A percentile compares a stretch with the other conserved stretches of the same genome.
These are phyloP conservation scores for Phytophthora citrophthora DNA, from an alignment of 352 stramenopile genomes.

Conservation along the genomic window DNA sequence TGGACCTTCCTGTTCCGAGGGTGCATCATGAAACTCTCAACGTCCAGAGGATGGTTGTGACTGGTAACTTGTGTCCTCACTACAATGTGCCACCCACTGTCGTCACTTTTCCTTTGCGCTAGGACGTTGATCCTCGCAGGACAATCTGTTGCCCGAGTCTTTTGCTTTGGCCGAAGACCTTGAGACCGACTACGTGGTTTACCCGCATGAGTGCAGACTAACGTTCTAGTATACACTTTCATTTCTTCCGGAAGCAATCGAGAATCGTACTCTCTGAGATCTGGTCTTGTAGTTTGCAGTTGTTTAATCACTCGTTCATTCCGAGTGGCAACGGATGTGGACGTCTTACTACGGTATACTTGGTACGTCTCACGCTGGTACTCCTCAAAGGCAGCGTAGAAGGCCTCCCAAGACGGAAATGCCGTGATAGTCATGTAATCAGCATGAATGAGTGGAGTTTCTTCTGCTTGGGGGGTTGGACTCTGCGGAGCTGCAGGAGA, in stretches of 20 bases:
- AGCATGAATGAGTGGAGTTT: background rate
- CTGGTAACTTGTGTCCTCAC: background rate
- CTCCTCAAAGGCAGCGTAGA: background rate
- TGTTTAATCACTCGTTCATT: background rate
- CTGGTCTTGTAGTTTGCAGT: background rate
- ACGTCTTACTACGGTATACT: background rate
- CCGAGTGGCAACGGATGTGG: background rate
- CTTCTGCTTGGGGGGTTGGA: background rate
- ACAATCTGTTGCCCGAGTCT: background rate
- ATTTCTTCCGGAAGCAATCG: background rate
- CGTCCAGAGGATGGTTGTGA: conserved; percentile 3
- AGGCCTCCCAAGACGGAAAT: conserved; percentile 2
- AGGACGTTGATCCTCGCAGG: background rate
- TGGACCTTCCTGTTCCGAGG: background rate
- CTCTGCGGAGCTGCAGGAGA: background rate
- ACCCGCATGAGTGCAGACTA: background rate
- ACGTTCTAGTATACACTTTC: conserved; percentile 1
- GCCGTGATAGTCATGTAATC: background rate
- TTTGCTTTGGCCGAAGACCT: background rate
- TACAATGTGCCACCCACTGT: conserved; percentile 1
- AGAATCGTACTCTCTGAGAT: background rate
- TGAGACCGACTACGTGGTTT: background rate
- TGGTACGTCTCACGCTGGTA: conserved; percentile 4
- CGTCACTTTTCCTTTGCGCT: background rate
- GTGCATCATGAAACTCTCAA: background rate